A percentile compares a stretch with the other conserved stretches of the same genome.
Conservation (phyloP, 345 rosid species). For the Theobroma cacao region DNA sequence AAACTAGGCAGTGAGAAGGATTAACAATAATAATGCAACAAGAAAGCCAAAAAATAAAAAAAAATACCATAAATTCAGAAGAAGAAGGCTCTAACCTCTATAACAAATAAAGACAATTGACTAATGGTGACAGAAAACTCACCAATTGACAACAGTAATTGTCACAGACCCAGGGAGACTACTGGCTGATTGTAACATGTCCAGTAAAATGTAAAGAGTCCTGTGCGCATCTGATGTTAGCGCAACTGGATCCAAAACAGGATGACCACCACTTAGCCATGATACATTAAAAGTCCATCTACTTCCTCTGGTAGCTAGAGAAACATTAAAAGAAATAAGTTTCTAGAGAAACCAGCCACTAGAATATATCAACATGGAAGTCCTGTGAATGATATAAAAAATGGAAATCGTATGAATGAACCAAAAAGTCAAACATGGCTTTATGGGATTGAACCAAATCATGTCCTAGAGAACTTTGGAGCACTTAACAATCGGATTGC, state of each 20-base stretch:
- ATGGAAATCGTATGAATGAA: background rate
- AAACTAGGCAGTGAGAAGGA: background rate
- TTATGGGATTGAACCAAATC: background rate
- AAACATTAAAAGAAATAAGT: background rate
- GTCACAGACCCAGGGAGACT: conserved; percentile 67
- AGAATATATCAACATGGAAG: background rate
- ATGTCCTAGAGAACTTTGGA: background rate
- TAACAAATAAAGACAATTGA: conserved; percentile 4
- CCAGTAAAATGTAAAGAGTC: conserved; percentile 50
- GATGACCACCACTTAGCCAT: conserved; percentile 69
- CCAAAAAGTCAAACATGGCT: background rate
- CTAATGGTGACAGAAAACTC: conserved; percentile 37
- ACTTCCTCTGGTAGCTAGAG: conserved; percentile 41
- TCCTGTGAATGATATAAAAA: background rate
- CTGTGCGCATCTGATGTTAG: conserved; percentile 68
- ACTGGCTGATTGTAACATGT: conserved; percentile 56
- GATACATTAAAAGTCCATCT: conserved; percentile 64
- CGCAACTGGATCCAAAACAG: conserved; percentile 57
- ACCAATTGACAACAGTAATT: conserved; percentile 75
- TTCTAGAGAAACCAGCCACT: background rate
- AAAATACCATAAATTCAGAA: background rate
- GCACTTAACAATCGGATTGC: background rate
- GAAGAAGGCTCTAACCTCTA: background rate
- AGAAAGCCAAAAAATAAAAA: background rate
- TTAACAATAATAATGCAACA: background rate